Conservation (phyloP, 129 eudicot species). For the Scalesia atractyloides region DNA sequence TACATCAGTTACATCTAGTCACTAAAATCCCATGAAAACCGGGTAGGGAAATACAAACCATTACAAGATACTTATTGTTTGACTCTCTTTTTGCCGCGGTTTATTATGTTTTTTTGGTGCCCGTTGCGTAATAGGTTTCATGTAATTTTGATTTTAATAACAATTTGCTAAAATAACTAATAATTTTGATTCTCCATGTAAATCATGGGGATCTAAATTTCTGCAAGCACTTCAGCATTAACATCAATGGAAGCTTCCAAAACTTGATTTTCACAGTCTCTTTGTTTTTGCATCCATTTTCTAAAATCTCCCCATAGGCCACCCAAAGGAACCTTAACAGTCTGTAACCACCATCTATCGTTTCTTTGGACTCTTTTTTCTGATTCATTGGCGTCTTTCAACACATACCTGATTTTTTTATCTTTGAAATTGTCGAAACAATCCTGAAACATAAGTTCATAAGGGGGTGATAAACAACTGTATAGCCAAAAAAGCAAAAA, state of each 20-base stretch:
- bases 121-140: no score
- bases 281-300: conserved; percentile 61
- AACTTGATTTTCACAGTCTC: conserved; percentile 79
- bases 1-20: no score
- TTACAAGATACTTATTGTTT: no score
- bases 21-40: no score
- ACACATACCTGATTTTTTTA: conserved; percentile 61
- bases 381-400: conserved; percentile 64
- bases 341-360: conserved; percentile 83
- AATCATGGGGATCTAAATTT: conserved; percentile 70
- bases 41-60: no score
- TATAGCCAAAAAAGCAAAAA: no score
- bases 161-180: no score
- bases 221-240: conserved; percentile 67
- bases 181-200: conserved; percentile 61
- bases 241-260: conserved; percentile 82
- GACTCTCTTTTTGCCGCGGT: no score
- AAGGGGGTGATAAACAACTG: no score
- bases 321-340: conserved; percentile 62
- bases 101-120: no score
- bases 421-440: conserved; percentile 63
- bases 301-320: conserved; percentile 62
- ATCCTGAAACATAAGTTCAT: conserved; percentile 42
- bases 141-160: no score
- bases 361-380: conserved; percentile 59